Conservation (phyloP, 805 yeast species). For the Ogataea neopini region DNA sequence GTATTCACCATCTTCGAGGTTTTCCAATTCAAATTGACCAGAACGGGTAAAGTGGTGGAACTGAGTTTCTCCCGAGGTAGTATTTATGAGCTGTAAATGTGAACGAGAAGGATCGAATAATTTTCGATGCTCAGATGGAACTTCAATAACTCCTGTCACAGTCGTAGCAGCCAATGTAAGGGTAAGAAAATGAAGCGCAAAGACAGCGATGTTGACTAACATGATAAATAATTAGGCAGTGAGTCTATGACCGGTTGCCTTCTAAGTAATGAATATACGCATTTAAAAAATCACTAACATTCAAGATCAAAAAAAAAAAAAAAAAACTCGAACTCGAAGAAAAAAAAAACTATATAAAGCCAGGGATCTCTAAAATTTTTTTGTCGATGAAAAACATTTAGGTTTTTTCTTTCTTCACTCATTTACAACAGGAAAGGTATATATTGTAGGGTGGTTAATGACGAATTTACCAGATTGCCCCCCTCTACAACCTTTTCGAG, state of each 20-base stretch:
- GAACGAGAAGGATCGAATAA: conserved; percentile 22
- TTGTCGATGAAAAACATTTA: conserved; percentile 3
- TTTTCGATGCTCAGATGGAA: conserved; percentile 4
- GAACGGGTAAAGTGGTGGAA: conserved; percentile 15
- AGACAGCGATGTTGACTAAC: background rate
- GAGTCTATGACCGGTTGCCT: too few species aligned
- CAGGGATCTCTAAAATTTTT: conserved; percentile 1
- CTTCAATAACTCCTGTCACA: conserved; percentile 8
- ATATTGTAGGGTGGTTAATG: conserved; percentile 43
- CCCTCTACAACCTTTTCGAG: conserved; percentile 43
- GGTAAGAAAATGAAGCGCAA: background rate
- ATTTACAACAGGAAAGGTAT: conserved; percentile 34
- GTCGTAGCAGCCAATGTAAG: conserved; percentile 1
- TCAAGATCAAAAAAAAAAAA: background rate
- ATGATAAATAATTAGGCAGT: background rate
- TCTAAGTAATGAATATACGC: too few species aligned
- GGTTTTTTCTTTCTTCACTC: conserved; percentile 32
- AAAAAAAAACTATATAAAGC: conserved; percentile 5
- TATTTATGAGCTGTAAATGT: background rate
- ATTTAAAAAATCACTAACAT: too few species aligned
- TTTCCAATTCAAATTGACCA: conserved; percentile 19
- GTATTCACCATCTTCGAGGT: conserved; percentile 17
- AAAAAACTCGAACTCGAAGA: background rate
- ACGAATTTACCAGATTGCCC: conserved; percentile 35
- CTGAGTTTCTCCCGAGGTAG: background rate